Evolutionary conservation across 2,329 filamentous ascomycete genomes (phyloP).

Genomic region (Cryphonectria radicalis): DNA sequence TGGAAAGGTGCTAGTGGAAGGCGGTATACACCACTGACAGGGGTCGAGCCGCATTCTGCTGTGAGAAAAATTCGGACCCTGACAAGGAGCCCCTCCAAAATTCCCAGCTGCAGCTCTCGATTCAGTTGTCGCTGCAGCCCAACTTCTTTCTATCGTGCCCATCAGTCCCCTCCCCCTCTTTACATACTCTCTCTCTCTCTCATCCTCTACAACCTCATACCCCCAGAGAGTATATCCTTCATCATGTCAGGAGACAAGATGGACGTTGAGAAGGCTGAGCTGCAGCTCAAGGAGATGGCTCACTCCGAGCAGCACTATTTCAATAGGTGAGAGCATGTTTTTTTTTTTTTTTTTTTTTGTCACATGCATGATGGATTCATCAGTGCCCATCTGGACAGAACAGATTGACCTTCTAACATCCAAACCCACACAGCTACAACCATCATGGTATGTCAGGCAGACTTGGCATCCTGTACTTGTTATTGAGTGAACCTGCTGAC

Average conservation of each 20-base stretch:
- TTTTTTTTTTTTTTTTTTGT: slow-evolving; percentile 30
- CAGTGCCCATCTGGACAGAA: not conserved
- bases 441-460: slow-evolving; percentile 75
- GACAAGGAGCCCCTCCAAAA: slow-evolving; percentile 11
- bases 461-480: slow-evolving; percentile 36
- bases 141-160: not conserved
- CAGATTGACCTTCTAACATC: slow-evolving; percentile 6
- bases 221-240: not conserved
- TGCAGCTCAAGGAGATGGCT: slow-evolving; percentile 73
- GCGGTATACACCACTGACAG: slow-evolving; percentile 10
- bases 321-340: slow-evolving; percentile 74
- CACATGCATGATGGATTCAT: slow-evolving; percentile 1
- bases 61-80: slow-evolving; percentile 18
- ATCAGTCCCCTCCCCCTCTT: not conserved
- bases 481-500: slow-evolving; percentile 23
- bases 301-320: slow-evolving; percentile 99
- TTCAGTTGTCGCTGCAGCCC: slow-evolving; percentile 7
- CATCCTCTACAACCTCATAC: not conserved
- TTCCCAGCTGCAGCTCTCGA: not conserved
- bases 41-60: slow-evolving; percentile 5
- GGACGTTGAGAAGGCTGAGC: slow-evolving; percentile 64
- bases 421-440: slow-evolving; percentile 72
- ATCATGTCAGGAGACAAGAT: slow-evolving; percentile 55
- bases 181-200: not conserved
- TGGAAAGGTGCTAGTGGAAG: slow-evolving; percentile 10